Evolutionary conservation across 805 yeast species (phyloP).

Genomic region (Starmerella davenportii): DNA sequence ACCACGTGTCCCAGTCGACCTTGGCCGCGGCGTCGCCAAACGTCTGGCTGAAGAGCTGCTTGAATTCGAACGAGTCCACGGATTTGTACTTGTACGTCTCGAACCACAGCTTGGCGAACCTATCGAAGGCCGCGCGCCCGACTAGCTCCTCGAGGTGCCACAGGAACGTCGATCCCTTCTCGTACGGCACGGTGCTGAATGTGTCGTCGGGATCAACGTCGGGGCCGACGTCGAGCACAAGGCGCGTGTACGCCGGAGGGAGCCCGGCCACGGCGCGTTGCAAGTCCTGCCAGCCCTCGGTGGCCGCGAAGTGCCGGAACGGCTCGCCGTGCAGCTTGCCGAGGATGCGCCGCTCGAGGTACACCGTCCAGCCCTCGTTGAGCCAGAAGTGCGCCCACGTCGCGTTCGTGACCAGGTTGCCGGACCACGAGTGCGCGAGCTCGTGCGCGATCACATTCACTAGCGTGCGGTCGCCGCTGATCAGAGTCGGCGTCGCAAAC

Average conservation of each 20-base stretch:
- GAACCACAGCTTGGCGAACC: constrained; percentile 66
- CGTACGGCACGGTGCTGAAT: constrained; percentile 75
- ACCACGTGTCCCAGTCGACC: constrained; percentile 78
- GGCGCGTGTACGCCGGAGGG: constrained; percentile 30
- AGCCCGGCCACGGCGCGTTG: constrained; percentile 34
- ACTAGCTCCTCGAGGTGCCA: constrained; percentile 53
- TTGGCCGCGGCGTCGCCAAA: constrained; percentile 36
- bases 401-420: constrained; percentile 74
- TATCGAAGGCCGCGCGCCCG: constrained; percentile 48
- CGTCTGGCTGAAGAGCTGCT: constrained; percentile 56
- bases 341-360: constrained; percentile 65
- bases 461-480: constrained; percentile 68
- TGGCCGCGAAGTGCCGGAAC: constrained; percentile 60
- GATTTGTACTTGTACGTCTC: constrained; percentile 48
- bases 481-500: constrained; percentile 75
- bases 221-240: constrained; percentile 48
- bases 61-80: constrained; percentile 64
- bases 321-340: constrained; percentile 66
- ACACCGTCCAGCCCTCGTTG: constrained; percentile 93
- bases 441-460: constrained; percentile 88
- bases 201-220: constrained; percentile 78
- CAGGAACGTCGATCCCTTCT: constrained; percentile 69
- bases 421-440: constrained; percentile 84
- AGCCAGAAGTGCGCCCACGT: constrained; percentile 92
- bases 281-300: constrained; percentile 78